Evolutionary conservation across 1,284 basidiomycete genomes (phyloP), one percentile per base, ranked within the genome.

Genomic region (Gymnopus androsaceus): DNA sequence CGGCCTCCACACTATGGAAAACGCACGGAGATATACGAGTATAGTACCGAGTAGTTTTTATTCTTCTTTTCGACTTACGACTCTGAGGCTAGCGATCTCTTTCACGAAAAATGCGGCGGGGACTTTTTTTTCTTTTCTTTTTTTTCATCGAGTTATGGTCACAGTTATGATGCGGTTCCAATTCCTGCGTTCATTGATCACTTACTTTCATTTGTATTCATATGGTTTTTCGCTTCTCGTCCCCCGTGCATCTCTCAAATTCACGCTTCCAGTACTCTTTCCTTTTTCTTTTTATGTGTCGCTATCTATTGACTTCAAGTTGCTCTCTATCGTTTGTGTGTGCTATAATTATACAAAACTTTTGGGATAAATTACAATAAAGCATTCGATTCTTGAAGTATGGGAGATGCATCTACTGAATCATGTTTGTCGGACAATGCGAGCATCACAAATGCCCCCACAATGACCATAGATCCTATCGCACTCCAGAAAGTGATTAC

Each of bases 231-330:
- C 27, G 38, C 28, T 34, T 21, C 27, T 25, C 21, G 12, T 28
- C 36, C 45, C 58, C 55, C 56, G 59, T 54, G 55, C 38, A n/a
- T n/a, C n/a, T n/a, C 34, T 28, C 34, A 27, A 47, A 37, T 34
- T 21, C 27, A 42, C 21, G 12, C 21, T 44, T 51, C 58, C 55
- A 56, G 59, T 54, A 55, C 38, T 55, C 56, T 38, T 55, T 28
- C 57, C 55, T 57, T 59, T 47, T 49, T 42, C 46, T 61, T 54
- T 63, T 47, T 57, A 59, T 60, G 60, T 64, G 61, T 67, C 66
- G 65, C 64, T 72, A 69, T 70, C 66, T 72, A 72, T 58, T 59
- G 44, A 42, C 34, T 53, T 49, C 42, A 17, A 45, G 36, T 49
- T 55, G 56, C 56, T 56, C 48, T 54, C 40, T 47, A 50, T 37